Conservation (phyloP, 208 protist species). For the Leishmania gerbilli region DNA sequence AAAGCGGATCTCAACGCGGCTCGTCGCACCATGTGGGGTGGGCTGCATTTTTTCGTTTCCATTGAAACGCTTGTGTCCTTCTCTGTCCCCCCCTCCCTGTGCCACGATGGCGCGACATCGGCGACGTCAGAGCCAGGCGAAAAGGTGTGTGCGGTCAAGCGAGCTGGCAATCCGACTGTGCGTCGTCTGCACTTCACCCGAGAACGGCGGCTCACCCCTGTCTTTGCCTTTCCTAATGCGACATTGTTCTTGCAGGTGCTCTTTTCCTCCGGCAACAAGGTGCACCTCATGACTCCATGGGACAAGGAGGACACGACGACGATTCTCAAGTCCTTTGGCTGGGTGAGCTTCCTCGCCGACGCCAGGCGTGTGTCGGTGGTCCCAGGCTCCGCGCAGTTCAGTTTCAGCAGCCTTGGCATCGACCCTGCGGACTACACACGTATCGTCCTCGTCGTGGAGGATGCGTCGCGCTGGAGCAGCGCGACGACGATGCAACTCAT, state of each 20-base stretch:
- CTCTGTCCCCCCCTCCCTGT: conserved; percentile 14
- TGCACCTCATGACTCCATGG: conserved; percentile 64
- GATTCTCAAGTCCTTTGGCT: conserved; percentile 54
- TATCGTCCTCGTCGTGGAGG: conserved; percentile 50
- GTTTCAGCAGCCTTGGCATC: conserved; percentile 44
- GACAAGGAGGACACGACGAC: conserved; percentile 32
- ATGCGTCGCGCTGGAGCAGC: conserved; percentile 42
- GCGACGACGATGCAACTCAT: conserved; percentile 46
- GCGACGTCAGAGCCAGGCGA: background rate
- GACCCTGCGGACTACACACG: conserved; percentile 32
- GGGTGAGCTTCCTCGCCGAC: conserved; percentile 45
- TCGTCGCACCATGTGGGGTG: conserved; percentile 38
- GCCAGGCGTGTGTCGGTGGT: conserved; percentile 35
- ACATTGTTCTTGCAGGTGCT: conserved; percentile 72
- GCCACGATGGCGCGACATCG: background rate
- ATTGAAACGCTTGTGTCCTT: conserved; percentile 60
- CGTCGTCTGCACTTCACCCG: conserved; percentile 17
- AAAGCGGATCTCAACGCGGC: background rate
- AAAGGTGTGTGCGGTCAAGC: conserved; percentile 11
- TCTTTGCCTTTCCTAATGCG: conserved; percentile 60
- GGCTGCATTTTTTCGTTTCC: conserved; percentile 73
- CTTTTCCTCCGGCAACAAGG: conserved; percentile 46
- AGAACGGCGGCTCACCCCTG: conserved; percentile 23
- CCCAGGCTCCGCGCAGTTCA: conserved; percentile 35
- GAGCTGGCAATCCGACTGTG: conserved; percentile 49